phyloP scores from a whole-genome alignment of 257 asterid genomes.

The Ballota nigra region DNA sequence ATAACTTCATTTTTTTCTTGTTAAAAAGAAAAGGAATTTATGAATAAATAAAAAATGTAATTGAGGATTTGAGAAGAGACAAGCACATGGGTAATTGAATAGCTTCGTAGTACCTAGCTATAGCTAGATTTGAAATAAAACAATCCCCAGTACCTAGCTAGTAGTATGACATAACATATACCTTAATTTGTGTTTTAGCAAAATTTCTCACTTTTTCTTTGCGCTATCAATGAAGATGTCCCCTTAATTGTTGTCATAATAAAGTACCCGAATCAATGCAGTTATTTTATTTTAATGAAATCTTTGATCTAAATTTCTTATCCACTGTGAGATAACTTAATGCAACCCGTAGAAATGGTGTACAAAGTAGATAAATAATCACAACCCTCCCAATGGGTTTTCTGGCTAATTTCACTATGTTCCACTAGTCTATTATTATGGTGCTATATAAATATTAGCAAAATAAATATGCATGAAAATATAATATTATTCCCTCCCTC shows the following conservation, averaged over 20 bases:
- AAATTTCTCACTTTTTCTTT: background rate
- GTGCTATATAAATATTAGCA: too few relatives aligned
- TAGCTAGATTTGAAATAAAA: background rate
- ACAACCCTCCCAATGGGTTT: too few relatives aligned
- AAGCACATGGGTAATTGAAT: slow-evolving; percentile 1
- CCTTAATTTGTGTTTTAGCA: slow-evolving; percentile 14
- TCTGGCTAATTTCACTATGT: background rate
- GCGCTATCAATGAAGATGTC: slow-evolving; percentile 1
- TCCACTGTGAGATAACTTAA: slow-evolving; percentile 33
- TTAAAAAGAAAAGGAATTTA: too few relatives aligned
- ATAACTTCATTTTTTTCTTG: too few relatives aligned
- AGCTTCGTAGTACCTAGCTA: background rate
- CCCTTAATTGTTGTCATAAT: slow-evolving; percentile 11
- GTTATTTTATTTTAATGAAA: background rate
- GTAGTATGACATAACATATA: slow-evolving; percentile 25
- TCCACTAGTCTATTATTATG: too few relatives aligned
- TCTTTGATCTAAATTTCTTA: slow-evolving; percentile 33
- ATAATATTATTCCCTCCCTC: too few relatives aligned
- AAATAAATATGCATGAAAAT: too few relatives aligned
- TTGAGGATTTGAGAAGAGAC: background rate
- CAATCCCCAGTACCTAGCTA: slow-evolving; percentile 5
- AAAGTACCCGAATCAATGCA: background rate
- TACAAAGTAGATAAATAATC: background rate
- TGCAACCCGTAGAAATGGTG: background rate
- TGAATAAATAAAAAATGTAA: too few relatives aligned